phyloP scores from a whole-genome alignment of 2,329 filamentous ascomycete species.

The Xylariaceae sp. region DNA sequence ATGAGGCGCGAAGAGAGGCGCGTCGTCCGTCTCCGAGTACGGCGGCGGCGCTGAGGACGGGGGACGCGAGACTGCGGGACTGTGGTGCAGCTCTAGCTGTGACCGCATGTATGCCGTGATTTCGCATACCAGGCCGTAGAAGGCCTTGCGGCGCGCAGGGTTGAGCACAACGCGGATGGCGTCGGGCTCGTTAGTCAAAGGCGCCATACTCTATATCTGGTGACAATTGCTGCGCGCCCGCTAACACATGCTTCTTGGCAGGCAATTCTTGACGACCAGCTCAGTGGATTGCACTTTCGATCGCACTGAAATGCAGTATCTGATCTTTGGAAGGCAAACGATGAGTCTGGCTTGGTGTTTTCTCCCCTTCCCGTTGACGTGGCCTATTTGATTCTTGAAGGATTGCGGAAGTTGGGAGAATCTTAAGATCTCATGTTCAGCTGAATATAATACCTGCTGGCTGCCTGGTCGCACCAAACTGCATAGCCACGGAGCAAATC shows the following conservation, averaged over 20 bases:
- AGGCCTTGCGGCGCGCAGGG: conserved; percentile 52
- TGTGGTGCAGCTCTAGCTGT: conserved; percentile 47
- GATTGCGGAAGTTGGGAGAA: too few relatives aligned
- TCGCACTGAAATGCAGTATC: background rate
- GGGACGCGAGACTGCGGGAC: conserved; percentile 28
- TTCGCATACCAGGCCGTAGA: conserved; percentile 53
- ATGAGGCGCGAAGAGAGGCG: conserved; percentile 26
- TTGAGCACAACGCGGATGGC: conserved; percentile 60
- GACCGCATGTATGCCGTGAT: conserved; percentile 58
- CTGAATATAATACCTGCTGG: too few relatives aligned
- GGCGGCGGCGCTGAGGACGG: conserved; percentile 32
- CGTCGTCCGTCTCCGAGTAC: conserved; percentile 21
- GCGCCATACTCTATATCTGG: conserved; percentile 47
- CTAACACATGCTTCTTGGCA: background rate
- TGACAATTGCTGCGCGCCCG: background rate
- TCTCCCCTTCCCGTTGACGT: too few relatives aligned
- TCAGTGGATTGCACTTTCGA: background rate
- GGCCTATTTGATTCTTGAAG: too few relatives aligned
- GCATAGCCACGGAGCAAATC: too few relatives aligned
- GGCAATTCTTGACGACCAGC: background rate
- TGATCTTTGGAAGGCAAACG: too few relatives aligned
- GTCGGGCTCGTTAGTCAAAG: conserved; percentile 56
- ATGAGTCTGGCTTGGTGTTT: too few relatives aligned
- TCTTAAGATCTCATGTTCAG: too few relatives aligned
- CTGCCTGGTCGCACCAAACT: too few relatives aligned